Evolutionary conservation across 805 yeast species (phyloP), one percentile per base, ranked within the genome.

Genomic region (Kluyveromyces nonfermentans): DNA sequence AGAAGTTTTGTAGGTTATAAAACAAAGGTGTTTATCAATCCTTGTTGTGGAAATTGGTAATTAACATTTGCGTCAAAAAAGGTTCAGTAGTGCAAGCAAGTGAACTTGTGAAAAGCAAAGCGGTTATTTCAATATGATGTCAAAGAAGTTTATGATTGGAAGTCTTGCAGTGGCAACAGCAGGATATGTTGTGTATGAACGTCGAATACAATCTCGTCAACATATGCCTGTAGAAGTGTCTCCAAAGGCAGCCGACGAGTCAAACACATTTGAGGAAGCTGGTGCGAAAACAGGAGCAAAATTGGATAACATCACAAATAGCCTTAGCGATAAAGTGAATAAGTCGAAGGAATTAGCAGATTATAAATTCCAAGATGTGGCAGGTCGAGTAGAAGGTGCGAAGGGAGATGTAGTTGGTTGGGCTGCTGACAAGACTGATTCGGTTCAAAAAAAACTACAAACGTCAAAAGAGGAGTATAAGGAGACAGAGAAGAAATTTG

Each of bases 101-200:
- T 2, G 7, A 25, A 25, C 30, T 6, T 25, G 7, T 10, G 30
- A 25, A 25, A 25, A 6, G 12, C 14, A 14, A 39, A 28, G 22
- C 38, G 20, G 14, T 9, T 32, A 40, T 20, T 35, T 17, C 12
- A 15, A 17, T 15, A 38, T 30, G 10, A 51, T 54, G 60, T 51
- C 57, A 33, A 45, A 53, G 16, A 57, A 53, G 50, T 44, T 53
- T 35, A 44, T 57, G 17, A 42, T 57, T 33, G 59, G 60, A 14
- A 51, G 59, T 16, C 58, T 53, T 21, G 62, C 59, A 16, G 52
- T 50, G 3, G 50, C 53, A 1, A 54, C 59, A n/a, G 55, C 60
- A 8, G 59, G 57, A 17, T 55, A 55, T 15, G 45, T 54, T 37
- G 42, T 50, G 15, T 56, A 56, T 45, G 59, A 56, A 46, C 51